Percentiles rank a stretch among this genome's conserved stretches.
phyloP scores from a whole-genome alignment of 1,284 basidiomycete genomes.

The Rhodotorula sp. region DNA sequence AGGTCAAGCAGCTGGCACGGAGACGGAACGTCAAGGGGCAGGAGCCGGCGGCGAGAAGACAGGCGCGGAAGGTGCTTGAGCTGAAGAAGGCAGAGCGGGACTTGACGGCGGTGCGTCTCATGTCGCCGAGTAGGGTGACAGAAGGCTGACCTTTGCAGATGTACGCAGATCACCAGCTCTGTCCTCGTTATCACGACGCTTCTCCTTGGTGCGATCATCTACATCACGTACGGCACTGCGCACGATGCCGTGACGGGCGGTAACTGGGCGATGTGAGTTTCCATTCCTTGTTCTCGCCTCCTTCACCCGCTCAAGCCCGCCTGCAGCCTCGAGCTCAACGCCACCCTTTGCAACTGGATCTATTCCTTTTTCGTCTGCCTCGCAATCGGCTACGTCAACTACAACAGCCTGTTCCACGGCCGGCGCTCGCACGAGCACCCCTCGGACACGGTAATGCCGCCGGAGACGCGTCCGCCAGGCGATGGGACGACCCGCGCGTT shows the following conservation, averaged over 20 bases:
- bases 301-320: not conserved
- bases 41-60: not conserved
- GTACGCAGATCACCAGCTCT: not conserved
- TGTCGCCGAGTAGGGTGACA: not conserved
- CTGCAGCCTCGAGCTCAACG: not conserved
- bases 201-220: not conserved
- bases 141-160: not conserved
- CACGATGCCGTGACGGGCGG: not conserved
- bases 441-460: not conserved
- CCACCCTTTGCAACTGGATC: not conserved
- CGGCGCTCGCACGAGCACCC: no score
- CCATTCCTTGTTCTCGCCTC: no score
- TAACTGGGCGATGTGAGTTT: not conserved
- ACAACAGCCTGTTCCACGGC: not conserved
- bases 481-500: no score
- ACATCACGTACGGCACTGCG: not conserved
- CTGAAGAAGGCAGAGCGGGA: constrained; percentile 15
- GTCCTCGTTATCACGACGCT: not conserved
- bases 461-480: not conserved
- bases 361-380: no score
- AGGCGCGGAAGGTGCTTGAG: constrained; percentile 1
- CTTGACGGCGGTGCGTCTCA: not conserved
- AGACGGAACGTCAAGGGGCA: not conserved
- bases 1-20: not conserved
- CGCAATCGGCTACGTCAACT: not conserved